phyloP scores from a whole-genome alignment of 2,329 filamentous ascomycete genomes.

The Elsinoe necatrix region DNA sequence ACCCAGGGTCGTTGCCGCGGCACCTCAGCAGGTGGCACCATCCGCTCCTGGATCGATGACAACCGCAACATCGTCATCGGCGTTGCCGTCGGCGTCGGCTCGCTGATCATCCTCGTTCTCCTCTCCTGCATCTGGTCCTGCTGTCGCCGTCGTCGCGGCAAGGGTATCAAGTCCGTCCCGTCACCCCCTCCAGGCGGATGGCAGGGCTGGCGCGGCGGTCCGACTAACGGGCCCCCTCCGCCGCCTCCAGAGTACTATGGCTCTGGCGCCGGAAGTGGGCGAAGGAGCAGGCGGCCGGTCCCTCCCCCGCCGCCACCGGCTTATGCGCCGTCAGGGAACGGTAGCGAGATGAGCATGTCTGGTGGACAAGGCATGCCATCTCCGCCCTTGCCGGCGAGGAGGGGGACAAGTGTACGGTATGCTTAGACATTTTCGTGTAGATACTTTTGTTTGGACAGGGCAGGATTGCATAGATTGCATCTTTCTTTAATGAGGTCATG shows the following conservation, averaged over 20 bases:
- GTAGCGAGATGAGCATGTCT: not conserved
- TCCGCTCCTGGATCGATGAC: constrained; percentile 64
- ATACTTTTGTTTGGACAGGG: not conserved
- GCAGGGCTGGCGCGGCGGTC: constrained; percentile 26
- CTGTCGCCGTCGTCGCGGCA: constrained; percentile 33
- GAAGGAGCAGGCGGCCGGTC: not conserved
- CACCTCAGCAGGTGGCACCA: constrained; percentile 58
- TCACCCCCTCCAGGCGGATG: constrained; percentile 25
- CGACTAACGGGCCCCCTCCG: constrained; percentile 1
- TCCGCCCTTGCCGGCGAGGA: constrained; percentile 11
- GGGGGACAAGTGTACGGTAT: constrained; percentile 18
- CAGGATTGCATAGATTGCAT: not conserved
- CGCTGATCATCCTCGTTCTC: constrained; percentile 61
- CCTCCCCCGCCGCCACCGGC: constrained; percentile 11
- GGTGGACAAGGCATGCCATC: constrained; percentile 15
- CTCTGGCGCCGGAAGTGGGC: not conserved
- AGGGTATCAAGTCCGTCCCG: constrained; percentile 18
- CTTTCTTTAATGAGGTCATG: constrained; percentile 3
- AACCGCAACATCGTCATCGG: constrained; percentile 80
- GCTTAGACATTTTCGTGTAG: constrained; percentile 13
- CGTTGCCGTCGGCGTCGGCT: constrained; percentile 61
- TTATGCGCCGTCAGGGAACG: not conserved
- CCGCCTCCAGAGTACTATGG: constrained; percentile 17
- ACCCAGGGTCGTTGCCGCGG: constrained; percentile 63
- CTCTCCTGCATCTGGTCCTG: constrained; percentile 56